Base-by-base conservation (phyloP, 371 early-diverging fungal species). In the Saksenaea vasiformis region DNA sequence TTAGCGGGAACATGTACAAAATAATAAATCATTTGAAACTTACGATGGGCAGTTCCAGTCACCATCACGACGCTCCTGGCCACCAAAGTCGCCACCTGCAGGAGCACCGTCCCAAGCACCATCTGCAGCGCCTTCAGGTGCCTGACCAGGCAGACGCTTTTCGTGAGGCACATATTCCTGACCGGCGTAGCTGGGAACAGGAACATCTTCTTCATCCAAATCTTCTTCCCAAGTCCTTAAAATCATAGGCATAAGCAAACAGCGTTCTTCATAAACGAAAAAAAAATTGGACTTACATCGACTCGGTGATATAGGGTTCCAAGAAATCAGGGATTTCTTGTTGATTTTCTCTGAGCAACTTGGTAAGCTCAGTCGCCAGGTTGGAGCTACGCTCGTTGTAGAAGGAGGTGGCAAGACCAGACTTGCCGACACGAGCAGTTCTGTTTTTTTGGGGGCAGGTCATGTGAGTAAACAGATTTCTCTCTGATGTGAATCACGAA, bases 381-480 rank as follows among this genome's bases (percentile, higher is more conserved):
- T 90, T 90, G 74, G 84, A 87, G 89, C 99, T 98, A 62, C 91
- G 91, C 36, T 91, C 87, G 72, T 98, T 98, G 84, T 99, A 96
- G 90, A 99, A 99, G 55, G 99, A 95, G 68, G 95, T 94, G 34
- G 98, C 92, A 10, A 91, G 84, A 64, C 99, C 99, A 53, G 92
- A 91, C 77, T 93, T 93, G 62, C 91, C 92, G 41, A 95, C 93
- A 70, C 89, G 85, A 59, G 93, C 96, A 28, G 99, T 99, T 82
- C 99, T 47, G 17, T 22, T 9, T 19, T 47, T 11, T 13, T 15
- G 38, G 1, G 15, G 10, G 15, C 38, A 38, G 38, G 14, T 41
- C 14, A 41, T n/a, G 2, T n/a, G 14, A 41, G 14, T 14, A 41
- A 17, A 3, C 5, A 14, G 19, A 0, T 5, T 8, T 17, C 1